Evolutionary conservation across 2,329 filamentous ascomycete genomes (phyloP), one percentile per base, ranked within the genome.

Genomic region (Colletotrichum scovillei): DNA sequence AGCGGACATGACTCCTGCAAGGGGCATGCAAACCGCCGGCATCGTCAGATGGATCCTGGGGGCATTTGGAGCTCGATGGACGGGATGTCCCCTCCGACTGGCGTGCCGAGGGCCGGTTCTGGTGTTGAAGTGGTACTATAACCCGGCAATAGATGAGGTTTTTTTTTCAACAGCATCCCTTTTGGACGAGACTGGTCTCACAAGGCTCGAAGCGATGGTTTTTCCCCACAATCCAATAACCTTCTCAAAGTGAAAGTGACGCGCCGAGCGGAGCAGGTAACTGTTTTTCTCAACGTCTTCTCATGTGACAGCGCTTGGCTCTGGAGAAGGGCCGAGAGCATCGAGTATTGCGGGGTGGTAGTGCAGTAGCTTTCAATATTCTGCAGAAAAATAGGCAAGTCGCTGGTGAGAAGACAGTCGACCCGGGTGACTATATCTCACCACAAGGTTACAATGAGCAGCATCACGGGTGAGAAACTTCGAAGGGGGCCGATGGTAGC

Each of bases 1-100:
- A 65, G 56, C 60, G 67, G 67, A 66, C 67, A 73, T 73, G 70
- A 73, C 35, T 70, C 70, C 59, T 72, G 70, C 32, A 65, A 62
- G 46, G 60, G 67, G 60, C 67, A 56, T 35, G 46, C 42, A 32
- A 26, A 62, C 49, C 11, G 30, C 57, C 30, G 59, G 42, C 60
- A 60, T 64, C 38, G 42, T 35, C 69, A 55, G 53, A 64, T 32
- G 38, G 24, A 32, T 19, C 38, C 60, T 38, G 24, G 55, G 30
- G 22, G 22, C 30, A n/a, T 63, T 24, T 24, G 35, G 63, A 49
- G 42, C 46, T 22, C 46, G 49, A 42, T 52, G 30, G 30, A 32
- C 38, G 64, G 65, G 57, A 72, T 49, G 38, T 62, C 68, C 49
- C 52, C 19, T 59, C 38, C 35, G 52, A 28, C 28, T 35, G 59